These are phyloP conservation scores for Dothistroma pini DNA, from an alignment of 2,329 filamentous ascomycete genomes.

Conservation along the genomic window DNA sequence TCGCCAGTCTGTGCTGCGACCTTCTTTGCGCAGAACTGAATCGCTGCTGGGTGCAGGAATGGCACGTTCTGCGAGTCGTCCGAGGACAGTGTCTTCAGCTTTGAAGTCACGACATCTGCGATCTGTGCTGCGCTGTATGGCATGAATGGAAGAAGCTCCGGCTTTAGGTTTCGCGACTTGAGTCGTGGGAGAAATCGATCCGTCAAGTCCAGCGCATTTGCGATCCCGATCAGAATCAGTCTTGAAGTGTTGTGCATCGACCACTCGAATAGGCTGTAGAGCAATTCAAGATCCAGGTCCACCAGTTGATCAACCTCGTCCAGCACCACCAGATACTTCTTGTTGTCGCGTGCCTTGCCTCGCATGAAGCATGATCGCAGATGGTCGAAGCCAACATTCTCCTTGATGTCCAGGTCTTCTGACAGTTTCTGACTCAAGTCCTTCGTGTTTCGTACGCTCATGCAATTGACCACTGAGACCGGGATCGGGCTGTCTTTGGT, in stretches of 20 bases:
- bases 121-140: constrained; percentile 89
- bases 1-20: constrained; percentile 93
- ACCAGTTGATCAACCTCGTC: constrained; percentile 96
- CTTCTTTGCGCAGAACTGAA: constrained; percentile 91
- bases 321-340: constrained; percentile 75
- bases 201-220: constrained; percentile 91
- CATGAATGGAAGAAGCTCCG: constrained; percentile 82
- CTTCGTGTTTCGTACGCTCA: constrained; percentile 85
- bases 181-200: constrained; percentile 91
- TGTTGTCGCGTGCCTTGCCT: constrained; percentile 52
- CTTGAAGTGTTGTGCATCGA: constrained; percentile 76
- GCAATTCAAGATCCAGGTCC: constrained; percentile 78
- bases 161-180: constrained; percentile 88
- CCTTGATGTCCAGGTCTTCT: constrained; percentile 61
- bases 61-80: constrained; percentile 56
- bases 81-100: constrained; percentile 65
- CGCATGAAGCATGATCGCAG: constrained; percentile 67
- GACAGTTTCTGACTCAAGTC: constrained; percentile 80
- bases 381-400: constrained; percentile 62
- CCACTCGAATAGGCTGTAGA: constrained; percentile 97
- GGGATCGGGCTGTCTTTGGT: constrained; percentile 53
- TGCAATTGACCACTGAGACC: constrained; percentile 87
- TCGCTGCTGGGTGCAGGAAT: constrained; percentile 89
- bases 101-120: constrained; percentile 77
- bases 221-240: constrained; percentile 84